Evolutionary conservation across 805 yeast species (phyloP).

Genomic region (Myxozyma vanderwaltii): DNA sequence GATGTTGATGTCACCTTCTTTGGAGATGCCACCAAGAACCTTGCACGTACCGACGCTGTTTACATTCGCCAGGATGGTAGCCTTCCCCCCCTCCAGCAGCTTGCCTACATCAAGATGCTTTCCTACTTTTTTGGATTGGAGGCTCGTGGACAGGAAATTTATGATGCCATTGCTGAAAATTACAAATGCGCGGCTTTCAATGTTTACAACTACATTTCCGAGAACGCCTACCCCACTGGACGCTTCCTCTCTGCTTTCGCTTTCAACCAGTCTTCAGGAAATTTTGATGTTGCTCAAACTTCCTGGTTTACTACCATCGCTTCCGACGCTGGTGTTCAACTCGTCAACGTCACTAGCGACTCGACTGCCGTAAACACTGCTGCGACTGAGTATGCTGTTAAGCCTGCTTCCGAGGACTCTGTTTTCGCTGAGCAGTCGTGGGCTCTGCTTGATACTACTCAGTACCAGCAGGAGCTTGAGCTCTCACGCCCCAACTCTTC

Average conservation of each 20-base stretch:
- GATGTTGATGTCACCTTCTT: constrained; percentile 17
- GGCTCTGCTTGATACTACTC: constrained; percentile 15
- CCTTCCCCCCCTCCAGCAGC: constrained; percentile 9
- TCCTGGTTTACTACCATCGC: constrained; percentile 11
- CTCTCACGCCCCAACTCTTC: not conserved
- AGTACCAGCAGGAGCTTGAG: constrained; percentile 9
- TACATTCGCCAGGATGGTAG: constrained; percentile 11
- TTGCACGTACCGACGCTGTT: not conserved
- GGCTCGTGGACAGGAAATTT: constrained; percentile 8
- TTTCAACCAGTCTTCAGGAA: not conserved
- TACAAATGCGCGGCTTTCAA: constrained; percentile 17
- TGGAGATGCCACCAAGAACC: not conserved
- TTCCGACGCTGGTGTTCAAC: constrained; percentile 20
- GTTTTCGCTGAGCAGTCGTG: constrained; percentile 17
- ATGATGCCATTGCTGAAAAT: constrained; percentile 15
- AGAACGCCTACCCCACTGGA: constrained; percentile 6
- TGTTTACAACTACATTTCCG: constrained; percentile 12
- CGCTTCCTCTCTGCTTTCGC: constrained; percentile 11
- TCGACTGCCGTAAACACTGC: not conserved
- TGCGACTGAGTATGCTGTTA: not conserved
- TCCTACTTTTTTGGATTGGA: constrained; percentile 13
- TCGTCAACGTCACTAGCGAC: constrained; percentile 12
- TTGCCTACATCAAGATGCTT: constrained; percentile 18
- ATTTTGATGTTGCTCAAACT: constrained; percentile 5
- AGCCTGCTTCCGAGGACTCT: not conserved